Percentiles rank a stretch among this genome's conserved stretches.
These are phyloP conservation scores for Voacanga thouarsii DNA, from an alignment of 257 asterid species.

Conservation along the genomic window DNA sequence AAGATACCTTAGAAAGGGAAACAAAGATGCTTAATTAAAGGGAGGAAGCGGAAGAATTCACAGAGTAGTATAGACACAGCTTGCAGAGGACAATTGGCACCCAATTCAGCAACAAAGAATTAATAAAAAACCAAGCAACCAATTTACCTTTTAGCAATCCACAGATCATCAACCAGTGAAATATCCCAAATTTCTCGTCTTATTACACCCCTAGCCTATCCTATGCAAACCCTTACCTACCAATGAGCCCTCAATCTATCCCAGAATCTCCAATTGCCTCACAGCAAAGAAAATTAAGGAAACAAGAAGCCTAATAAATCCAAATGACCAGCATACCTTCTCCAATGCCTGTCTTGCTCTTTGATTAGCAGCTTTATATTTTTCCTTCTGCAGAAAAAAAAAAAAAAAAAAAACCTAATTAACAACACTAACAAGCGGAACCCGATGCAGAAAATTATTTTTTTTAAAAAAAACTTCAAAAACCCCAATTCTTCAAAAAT, in stretches of 20 bases:
- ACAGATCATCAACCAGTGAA: neutral
- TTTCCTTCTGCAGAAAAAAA: slow-evolving; percentile 57
- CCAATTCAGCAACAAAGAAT: neutral
- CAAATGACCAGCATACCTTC: slow-evolving; percentile 42
- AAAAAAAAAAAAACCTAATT: neutral
- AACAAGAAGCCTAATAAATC: neutral
- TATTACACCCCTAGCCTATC: neutral
- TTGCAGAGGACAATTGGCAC: neutral
- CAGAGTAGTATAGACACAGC: neutral
- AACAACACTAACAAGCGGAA: neutral
- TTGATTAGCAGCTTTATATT: slow-evolving; percentile 74
- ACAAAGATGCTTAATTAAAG: neutral
- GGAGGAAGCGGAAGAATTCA: neutral
- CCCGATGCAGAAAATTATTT: neutral
- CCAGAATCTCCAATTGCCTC: neutral
- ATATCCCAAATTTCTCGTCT: neutral
- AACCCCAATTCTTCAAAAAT: too few species aligned
- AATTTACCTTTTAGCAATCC: neutral
- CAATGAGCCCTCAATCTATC: neutral
- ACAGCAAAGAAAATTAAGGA: neutral
- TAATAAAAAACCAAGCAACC: neutral
- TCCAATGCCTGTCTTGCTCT: slow-evolving; percentile 89
- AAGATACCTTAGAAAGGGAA: neutral
- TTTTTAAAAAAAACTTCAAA: too few species aligned
- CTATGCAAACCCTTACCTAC: neutral